Conservation (phyloP, 192 early-diverging fungal species). For the Backusella westeae region DNA sequence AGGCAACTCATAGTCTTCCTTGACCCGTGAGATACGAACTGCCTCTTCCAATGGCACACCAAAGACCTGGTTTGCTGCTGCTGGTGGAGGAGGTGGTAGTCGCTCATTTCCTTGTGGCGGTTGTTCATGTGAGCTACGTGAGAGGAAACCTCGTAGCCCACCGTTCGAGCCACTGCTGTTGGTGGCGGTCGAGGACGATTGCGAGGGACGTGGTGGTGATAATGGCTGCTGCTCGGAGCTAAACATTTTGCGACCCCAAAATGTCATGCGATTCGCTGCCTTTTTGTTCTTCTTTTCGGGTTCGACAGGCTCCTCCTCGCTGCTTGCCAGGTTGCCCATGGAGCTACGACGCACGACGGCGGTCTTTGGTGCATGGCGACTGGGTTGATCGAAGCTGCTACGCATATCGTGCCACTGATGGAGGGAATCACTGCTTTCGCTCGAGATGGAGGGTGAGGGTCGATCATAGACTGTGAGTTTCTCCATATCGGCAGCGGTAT, state of each 20-base stretch:
- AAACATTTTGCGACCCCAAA: slow-evolving; percentile 40
- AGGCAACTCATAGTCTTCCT: slow-evolving; percentile 82
- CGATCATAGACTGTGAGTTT: neutral
- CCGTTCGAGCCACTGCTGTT: neutral
- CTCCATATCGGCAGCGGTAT: slow-evolving; percentile 18
- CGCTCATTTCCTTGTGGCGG: neutral
- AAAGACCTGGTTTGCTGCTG: slow-evolving; percentile 61
- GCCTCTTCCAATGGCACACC: slow-evolving; percentile 82
- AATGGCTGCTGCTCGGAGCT: neutral
- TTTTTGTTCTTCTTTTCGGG: slow-evolving; percentile 21
- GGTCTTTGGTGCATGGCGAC: neutral
- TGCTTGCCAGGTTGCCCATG: slow-evolving; percentile 17
- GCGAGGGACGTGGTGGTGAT: neutral
- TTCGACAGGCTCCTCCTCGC: neutral
- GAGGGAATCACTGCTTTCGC: neutral
- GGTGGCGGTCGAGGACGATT: slow-evolving; percentile 12
- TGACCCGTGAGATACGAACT: slow-evolving; percentile 67
- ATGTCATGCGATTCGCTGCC: slow-evolving; percentile 31
- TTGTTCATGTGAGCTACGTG: slow-evolving; percentile 17
- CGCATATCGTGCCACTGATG: slow-evolving; percentile 1
- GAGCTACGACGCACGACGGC: slow-evolving; percentile 19
- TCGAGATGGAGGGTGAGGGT: slow-evolving; percentile 14
- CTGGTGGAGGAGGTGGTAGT: slow-evolving; percentile 1
- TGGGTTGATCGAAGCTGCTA: slow-evolving; percentile 20
- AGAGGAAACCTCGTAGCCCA: slow-evolving; percentile 28